Conservation (phyloP, 768 basidiomycete species). For the Phylloporus sp. region DNA sequence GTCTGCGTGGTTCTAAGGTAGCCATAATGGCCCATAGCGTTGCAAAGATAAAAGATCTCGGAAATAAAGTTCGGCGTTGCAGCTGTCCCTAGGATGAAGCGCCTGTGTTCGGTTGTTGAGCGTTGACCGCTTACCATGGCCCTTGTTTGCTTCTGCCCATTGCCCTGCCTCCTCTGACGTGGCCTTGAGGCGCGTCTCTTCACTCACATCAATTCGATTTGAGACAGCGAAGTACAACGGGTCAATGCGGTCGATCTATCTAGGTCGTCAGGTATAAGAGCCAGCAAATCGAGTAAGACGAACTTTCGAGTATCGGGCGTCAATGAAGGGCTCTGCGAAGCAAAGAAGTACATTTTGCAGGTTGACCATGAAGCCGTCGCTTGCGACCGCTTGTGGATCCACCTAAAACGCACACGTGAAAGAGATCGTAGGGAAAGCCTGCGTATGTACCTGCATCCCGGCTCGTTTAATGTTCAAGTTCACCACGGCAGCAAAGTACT, state of each 20-base stretch:
- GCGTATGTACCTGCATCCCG: slow-evolving; percentile 70
- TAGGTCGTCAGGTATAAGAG: slow-evolving; percentile 2
- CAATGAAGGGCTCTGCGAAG: slow-evolving; percentile 94
- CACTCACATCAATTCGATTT: slow-evolving; percentile 65
- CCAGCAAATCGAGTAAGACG: neutral
- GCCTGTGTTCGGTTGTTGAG: neutral
- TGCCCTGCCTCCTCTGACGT: slow-evolving; percentile 79
- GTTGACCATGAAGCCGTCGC: slow-evolving; percentile 92
- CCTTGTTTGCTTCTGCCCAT: slow-evolving; percentile 57
- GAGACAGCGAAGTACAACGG: slow-evolving; percentile 72
- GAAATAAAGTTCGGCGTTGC: slow-evolving; percentile 87
- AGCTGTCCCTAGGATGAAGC: slow-evolving; percentile 33
- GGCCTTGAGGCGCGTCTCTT: slow-evolving; percentile 93
- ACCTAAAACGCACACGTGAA: slow-evolving; percentile 43
- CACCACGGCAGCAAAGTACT: slow-evolving; percentile 73
- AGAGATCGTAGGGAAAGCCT: neutral
- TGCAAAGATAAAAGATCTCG: slow-evolving; percentile 85
- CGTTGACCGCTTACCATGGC: slow-evolving; percentile 36
- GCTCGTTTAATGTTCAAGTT: slow-evolving; percentile 77
- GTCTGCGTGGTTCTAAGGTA: slow-evolving; percentile 75
- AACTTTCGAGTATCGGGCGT: slow-evolving; percentile 84
- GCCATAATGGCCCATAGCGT: slow-evolving; percentile 87
- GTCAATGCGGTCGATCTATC: slow-evolving; percentile 88
- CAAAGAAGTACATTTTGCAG: slow-evolving; percentile 75
- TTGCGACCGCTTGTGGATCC: slow-evolving; percentile 78